Base-by-base conservation (phyloP, 1,139 yeast species). In the Magnusiomyces suaveolens region DNA sequence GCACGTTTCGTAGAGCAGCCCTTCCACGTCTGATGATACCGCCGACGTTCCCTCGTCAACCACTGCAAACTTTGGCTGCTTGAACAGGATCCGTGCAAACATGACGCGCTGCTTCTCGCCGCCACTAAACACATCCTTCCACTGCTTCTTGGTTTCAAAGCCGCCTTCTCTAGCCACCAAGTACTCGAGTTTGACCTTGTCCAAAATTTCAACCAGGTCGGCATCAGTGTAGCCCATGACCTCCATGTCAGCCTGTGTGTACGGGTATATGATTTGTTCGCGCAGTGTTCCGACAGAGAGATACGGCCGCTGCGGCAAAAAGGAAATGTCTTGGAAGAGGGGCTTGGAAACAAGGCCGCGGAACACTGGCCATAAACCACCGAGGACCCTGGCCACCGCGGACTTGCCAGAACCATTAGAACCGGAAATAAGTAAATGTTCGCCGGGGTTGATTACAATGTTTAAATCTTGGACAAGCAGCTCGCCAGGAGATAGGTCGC, bases 11-110 rank as follows among this genome's bases (percentile, higher is more conserved):
- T 89, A 90, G 57, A 90, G 75, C 60, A 83, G 80, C 61, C 90
- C 97, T 69, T 90, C 97, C 66, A 87, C 90, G 69, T 90, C 97
- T 43, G 87, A 84, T 57, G 90, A 82, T 18, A 90, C 92, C 0
- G 97, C 97, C 66, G 89, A 87, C 12, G 97, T 90, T 38, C 95
- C 87, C 69, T 90, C 97, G 70, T 90, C 97, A 60, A 90, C 77
- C 4, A 90, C 81, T 1, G 90, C 92, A 69, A 87, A 86, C 66
- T 79, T 78, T 48, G 96, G 96, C 54, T 78, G 77, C 68, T 86
- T 87, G 72, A 85, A 88, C 62, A 90, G 74, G 4, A 90, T 80
- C 63, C 97, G 76, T 0, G 97, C 97, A 74, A 90, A 86, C 70
- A 89, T 83, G 67, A 89, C 79, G 64, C 96, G 80, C 73, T 90